Percentiles rank a stretch among this genome's conserved stretches.
Evolutionary conservation across 805 yeast species (phyloP).

Genomic region (Zygosaccharomyces lentus): DNA sequence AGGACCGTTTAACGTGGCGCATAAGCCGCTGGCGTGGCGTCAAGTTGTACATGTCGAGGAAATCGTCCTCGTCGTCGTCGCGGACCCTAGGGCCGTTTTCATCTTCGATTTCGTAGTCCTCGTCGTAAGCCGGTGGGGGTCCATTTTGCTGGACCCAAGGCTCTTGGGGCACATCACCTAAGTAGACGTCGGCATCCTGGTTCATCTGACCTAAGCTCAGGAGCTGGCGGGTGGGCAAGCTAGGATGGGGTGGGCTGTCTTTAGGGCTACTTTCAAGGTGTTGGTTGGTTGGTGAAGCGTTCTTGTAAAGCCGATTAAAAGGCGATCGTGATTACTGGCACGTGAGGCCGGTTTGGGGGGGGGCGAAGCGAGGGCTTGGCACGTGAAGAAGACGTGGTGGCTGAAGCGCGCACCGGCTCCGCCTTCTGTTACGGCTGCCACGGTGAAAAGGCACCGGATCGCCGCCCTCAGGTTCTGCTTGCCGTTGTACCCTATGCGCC

Average conservation of each 20-base stretch:
- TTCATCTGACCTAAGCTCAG: neutral
- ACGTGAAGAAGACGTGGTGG: too few species aligned
- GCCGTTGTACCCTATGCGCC: too few species aligned
- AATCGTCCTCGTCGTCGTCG: constrained; percentile 26
- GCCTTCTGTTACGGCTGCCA: too few species aligned
- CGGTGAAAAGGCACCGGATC: too few species aligned
- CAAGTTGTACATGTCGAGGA: constrained; percentile 32
- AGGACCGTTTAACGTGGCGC: constrained; percentile 17
- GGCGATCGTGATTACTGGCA: too few species aligned
- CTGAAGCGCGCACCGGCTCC: too few species aligned
- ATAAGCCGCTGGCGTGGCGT: constrained; percentile 33
- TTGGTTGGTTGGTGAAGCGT: too few species aligned
- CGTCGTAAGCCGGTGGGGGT: constrained; percentile 1
- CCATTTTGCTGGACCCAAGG: neutral
- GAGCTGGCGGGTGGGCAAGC: neutral
- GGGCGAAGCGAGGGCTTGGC: too few species aligned
- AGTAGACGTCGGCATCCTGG: neutral
- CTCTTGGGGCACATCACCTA: neutral
- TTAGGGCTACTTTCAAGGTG: neutral
- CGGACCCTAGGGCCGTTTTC: constrained; percentile 15
- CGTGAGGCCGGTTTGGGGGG: too few species aligned
- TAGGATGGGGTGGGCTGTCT: neutral
- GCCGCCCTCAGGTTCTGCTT: too few species aligned
- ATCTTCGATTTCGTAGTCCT: constrained; percentile 4
- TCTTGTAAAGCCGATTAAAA: too few species aligned